Evolutionary conservation across 2,329 filamentous ascomycete species (phyloP), one percentile per base, ranked within the genome.

Genomic region (Hymenoscyphus scutula): DNA sequence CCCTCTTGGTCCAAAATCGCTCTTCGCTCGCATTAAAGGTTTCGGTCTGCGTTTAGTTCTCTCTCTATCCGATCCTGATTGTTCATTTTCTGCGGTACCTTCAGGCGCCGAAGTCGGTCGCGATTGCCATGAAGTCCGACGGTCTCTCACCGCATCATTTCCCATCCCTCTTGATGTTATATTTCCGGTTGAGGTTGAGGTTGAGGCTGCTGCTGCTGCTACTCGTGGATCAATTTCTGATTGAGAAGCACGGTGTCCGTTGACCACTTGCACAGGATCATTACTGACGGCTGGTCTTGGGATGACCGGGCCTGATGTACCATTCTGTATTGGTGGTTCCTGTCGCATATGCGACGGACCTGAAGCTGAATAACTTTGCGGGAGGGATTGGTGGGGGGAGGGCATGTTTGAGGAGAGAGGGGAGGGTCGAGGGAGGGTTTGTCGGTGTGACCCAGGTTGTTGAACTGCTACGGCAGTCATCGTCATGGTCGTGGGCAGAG

Each of bases 1-100:
- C 62, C 76, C 76, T 63, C 73, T 68, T 27, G 81, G 78, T 45
- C 79, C 80, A 75, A 80, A 80, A 67, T 86, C 80, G 71, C 80
- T 83, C 73, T 79, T 81, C 61, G 84, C 78, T 66, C 82, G 67
- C 10, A 75, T 62, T 15, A 71, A 41, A 27, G 70, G 62, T 53
- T 68, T 70, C 15, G 69, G 67, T 65, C 69, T 68, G 27, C 65
- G 67, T 54, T 58, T 64, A 19, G 15, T 54, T 55, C 45, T 64
- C 27, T 74, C 71, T 55, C 60, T 59, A 29, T 70, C 70, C 3
- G 69, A 71, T 17, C 73, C 69, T 34, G 72, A 71, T 63, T 67
- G 72, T 10, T 69, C 72, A 45, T 70, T 69, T 57, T 73, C 71
- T 56, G 62, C 65, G 1, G 58, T 51, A 4, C 58, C 60, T n/a